Percentiles rank a stretch among this genome's conserved stretches.
Conservation (phyloP, 106 monocot species). For the Dendrobium huoshanense region DNA sequence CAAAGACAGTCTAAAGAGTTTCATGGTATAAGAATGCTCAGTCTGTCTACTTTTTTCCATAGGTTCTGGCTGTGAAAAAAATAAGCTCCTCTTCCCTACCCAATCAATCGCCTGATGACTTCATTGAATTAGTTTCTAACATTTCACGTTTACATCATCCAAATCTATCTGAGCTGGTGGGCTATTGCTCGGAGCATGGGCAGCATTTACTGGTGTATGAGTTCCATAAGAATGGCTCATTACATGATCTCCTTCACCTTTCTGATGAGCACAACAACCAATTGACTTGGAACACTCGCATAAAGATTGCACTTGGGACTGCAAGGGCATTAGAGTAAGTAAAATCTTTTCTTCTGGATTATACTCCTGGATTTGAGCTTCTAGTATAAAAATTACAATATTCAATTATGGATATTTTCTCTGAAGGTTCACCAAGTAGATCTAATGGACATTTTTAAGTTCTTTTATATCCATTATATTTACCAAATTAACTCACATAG, state of each 20-base stretch:
- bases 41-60: not conserved
- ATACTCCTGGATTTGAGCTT: not conserved
- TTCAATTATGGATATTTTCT: no score
- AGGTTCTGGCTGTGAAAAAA: constrained; percentile 81
- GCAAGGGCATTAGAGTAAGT: constrained; percentile 77
- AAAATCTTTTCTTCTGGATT: not conserved
- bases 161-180: constrained; percentile 57
- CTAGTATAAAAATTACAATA: not conserved
- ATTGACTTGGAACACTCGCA: constrained; percentile 54
- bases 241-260: constrained; percentile 63
- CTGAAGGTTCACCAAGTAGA: no score
- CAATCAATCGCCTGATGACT: constrained; percentile 39
- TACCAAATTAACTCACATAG: no score
- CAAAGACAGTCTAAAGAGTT: not conserved
- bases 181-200: constrained; percentile 70
- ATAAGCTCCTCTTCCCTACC: constrained; percentile 39
- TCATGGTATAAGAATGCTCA: not conserved
- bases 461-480: no score
- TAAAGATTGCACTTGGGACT: constrained; percentile 70
- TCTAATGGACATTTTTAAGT: no score
- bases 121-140: constrained; percentile 49
- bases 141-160: constrained; percentile 59
- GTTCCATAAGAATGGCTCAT: constrained; percentile 60
- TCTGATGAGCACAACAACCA: constrained; percentile 57
- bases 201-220: constrained; percentile 59